phyloP scores from a whole-genome alignment of 176 grass and related monocot genomes.

The Dendrocalamus sinicus region DNA sequence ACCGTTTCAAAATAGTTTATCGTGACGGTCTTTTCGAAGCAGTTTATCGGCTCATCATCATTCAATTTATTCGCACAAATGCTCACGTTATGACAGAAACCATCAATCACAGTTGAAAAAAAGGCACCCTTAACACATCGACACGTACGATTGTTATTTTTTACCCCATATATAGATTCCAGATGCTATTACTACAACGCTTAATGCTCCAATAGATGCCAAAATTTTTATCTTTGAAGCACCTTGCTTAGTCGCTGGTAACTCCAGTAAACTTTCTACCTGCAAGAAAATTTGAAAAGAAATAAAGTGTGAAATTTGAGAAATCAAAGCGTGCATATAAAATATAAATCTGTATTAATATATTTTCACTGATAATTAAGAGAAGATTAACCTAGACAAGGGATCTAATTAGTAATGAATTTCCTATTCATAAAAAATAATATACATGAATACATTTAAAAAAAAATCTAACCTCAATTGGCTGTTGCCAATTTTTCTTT shows the following conservation, averaged over 20 bases:
- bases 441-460: neutral
- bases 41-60: too few species aligned
- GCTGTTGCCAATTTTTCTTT: conserved; percentile 85
- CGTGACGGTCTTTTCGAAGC: too few species aligned
- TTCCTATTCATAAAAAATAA: neutral
- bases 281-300: conserved; percentile 33
- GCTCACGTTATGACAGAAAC: too few species aligned
- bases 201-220: conserved; percentile 59
- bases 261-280: conserved; percentile 67
- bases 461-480: conserved; percentile 66
- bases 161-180: conserved; percentile 73
- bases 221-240: conserved; percentile 71
- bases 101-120: too few species aligned
- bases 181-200: conserved; percentile 57
- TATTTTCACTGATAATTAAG: neutral
- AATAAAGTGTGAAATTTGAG: neutral
- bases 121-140: neutral
- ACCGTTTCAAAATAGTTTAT: too few species aligned
- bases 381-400: neutral
- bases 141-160: conserved; percentile 51
- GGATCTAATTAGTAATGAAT: neutral
- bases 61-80: too few species aligned
- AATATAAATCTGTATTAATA: neutral
- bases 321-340: neutral
- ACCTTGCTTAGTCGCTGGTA: conserved; percentile 57